These are phyloP conservation scores for Pichia sp. DNA, from an alignment of 1,139 yeast species.

Conservation along the genomic window DNA sequence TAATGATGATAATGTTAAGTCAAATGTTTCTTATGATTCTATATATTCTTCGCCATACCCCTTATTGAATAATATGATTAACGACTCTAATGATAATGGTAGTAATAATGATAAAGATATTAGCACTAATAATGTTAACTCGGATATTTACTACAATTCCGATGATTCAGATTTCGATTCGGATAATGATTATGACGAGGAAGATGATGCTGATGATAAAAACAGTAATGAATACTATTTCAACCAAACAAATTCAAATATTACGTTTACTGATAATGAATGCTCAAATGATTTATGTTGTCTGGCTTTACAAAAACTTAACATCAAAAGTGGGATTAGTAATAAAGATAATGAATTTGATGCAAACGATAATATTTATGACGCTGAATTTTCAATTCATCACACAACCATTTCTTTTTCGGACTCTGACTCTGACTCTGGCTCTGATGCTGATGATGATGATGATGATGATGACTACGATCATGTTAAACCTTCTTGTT, in stretches of 20 bases:
- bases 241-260: neutral
- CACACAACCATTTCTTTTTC: conserved; percentile 8
- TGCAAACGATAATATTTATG: conserved; percentile 4
- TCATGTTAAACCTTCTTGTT: neutral
- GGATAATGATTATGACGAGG: conserved; percentile 9
- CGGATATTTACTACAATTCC: neutral
- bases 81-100: conserved; percentile 5
- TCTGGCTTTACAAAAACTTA: conserved; percentile 7
- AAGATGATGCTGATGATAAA: conserved; percentile 26
- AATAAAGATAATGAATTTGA: conserved; percentile 22
- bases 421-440: conserved; percentile 6
- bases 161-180: conserved; percentile 13
- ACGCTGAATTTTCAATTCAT: neutral
- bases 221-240: neutral
- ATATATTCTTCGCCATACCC: conserved; percentile 13
- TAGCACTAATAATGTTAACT: conserved; percentile 1
- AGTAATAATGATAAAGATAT: conserved; percentile 5
- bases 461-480: conserved; percentile 13
- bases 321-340: conserved; percentile 1
- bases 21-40: conserved; percentile 1
- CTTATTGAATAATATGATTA: conserved; percentile 8
- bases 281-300: conserved; percentile 2
- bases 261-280: neutral
- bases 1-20: conserved; percentile 6
- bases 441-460: conserved; percentile 14